Percentiles rank a stretch among this genome's conserved stretches.
Evolutionary conservation across 768 basidiomycete species (phyloP).

Genomic region (Boletus reticuloceps): DNA sequence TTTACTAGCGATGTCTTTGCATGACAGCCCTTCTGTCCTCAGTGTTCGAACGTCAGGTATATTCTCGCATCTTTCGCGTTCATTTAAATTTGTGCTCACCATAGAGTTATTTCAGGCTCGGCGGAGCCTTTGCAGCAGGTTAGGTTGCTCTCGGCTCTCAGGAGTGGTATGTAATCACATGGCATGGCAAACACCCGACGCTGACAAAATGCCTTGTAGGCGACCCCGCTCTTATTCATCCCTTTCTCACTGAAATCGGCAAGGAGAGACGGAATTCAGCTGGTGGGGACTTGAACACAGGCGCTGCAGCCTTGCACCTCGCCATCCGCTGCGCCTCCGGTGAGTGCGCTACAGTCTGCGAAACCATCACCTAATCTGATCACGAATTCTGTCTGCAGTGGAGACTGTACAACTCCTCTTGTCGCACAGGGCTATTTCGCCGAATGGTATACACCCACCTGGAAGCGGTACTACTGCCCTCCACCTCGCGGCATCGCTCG

Average conservation of each 20-base stretch:
- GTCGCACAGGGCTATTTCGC: conserved; percentile 72
- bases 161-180: conserved; percentile 46
- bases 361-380: not conserved
- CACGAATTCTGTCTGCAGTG: conserved; percentile 34
- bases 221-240: conserved; percentile 76
- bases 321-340: conserved; percentile 80
- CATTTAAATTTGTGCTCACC: conserved; percentile 3
- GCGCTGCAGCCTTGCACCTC: conserved; percentile 74
- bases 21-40: conserved; percentile 13
- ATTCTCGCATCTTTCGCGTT: not conserved
- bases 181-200: not conserved
- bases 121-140: conserved; percentile 59
- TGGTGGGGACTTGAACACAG: conserved; percentile 56
- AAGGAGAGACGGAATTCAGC: conserved; percentile 56
- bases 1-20: conserved; percentile 19
- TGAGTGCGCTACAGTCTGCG: conserved; percentile 34
- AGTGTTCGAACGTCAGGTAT: conserved; percentile 21
- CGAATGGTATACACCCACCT: conserved; percentile 73
- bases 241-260: conserved; percentile 73
- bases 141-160: conserved; percentile 59
- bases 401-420: conserved; percentile 69
- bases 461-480: conserved; percentile 72
- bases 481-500: conserved; percentile 70
- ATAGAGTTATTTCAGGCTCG: conserved; percentile 11
- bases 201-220: conserved; percentile 38